phyloP scores from a whole-genome alignment of 169 alveolate species.

The Cyclospora cayetanensis region DNA sequence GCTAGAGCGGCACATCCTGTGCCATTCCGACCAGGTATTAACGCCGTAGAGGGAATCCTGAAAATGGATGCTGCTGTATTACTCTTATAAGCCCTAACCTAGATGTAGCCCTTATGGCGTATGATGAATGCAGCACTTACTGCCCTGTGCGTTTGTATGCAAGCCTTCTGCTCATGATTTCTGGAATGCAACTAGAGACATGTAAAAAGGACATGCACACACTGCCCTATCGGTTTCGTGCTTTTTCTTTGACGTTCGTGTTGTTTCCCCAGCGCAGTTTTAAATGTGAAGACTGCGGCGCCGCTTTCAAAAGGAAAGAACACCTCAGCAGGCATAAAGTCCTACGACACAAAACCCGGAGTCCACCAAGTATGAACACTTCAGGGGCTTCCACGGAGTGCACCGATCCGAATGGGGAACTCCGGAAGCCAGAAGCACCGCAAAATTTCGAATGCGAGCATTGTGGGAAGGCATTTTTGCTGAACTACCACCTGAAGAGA shows the following conservation, averaged over 20 bases:
- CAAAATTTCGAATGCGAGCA: neutral
- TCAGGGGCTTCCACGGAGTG: neutral
- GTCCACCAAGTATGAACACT: neutral
- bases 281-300: neutral
- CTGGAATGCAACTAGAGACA: neutral
- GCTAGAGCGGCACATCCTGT: neutral
- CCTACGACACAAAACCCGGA: constrained; percentile 16
- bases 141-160: neutral
- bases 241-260: too few relatives aligned
- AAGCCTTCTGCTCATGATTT: neutral
- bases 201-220: too few relatives aligned
- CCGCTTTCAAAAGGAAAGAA: constrained; percentile 38
- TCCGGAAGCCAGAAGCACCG: neutral
- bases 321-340: constrained; percentile 8
- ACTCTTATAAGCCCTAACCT: too few relatives aligned
- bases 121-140: neutral
- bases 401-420: neutral
- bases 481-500: constrained; percentile 37
- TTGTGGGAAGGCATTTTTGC: constrained; percentile 16
- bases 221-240: too few relatives aligned
- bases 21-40: constrained; percentile 35
- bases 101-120: neutral
- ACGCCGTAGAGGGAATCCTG: neutral
- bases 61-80: neutral
- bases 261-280: constrained; percentile 62